Evolutionary conservation across 2,329 filamentous ascomycete species (phyloP), one percentile per base, ranked within the genome.

Genomic region (Arthrobotrys entomopaga): DNA sequence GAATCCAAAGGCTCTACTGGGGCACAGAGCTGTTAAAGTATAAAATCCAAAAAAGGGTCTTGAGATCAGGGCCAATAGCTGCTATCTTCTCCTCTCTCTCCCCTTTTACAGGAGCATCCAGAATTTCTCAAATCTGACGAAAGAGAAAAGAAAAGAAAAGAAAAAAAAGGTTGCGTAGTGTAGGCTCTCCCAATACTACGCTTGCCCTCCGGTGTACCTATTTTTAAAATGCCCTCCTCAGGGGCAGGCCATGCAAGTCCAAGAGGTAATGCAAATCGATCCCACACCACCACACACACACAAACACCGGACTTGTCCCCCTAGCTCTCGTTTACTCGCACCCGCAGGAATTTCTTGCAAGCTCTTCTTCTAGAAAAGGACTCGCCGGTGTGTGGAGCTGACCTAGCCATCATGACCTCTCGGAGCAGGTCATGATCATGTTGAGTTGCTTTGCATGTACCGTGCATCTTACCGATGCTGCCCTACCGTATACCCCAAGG

Each of bases 181-280:
- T 19, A 34, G 29, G 22, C 43, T 40, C 48, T 63, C 54, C 29
- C 59, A 64, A 71, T 63, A 64, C 60, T 59, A 59, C 59, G 52
- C 59, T 64, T 59, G 53, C 58, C 42, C 59, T 40, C 69, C 53
- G 69, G 54, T 61, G 56, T 57, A 63, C 56, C 69, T 73, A 73
- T 73, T 73, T 73, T 73, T 73, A 73, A 61, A 56, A 34, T 34
- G 8, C 59, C 38, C 46, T 34, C 54, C 61, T 73, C 69, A 73
- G 69, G 69, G 69, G 61, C 52, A 54, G 29, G 69, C 69, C 61
- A 66, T 73, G 60, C 67, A 73, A 73, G 53, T 73, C 65, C 66
- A 53, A 64, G 46, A 65, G 52, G 66, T 71, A 71, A 71, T 73
- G 67, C 67, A 73, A 73, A 73, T 73, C 67, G 56, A 49, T 65